These are phyloP conservation scores for Leccinum boreale DNA, from an alignment of 768 basidiomycete genomes.

Conservation along the genomic window DNA sequence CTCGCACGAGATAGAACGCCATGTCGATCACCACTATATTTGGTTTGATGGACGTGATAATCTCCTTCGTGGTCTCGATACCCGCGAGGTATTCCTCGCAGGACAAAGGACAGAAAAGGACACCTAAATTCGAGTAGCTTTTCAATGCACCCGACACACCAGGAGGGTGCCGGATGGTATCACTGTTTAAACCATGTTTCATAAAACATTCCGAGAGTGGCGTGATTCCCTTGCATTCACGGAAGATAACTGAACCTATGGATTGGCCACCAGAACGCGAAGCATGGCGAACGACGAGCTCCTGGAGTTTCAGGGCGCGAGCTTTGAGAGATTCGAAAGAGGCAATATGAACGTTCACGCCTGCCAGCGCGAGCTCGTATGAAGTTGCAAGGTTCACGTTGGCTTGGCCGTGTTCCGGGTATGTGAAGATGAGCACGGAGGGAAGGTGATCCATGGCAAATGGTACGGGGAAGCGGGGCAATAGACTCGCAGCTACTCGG, in stretches of 20 bases:
- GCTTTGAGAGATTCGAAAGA: not conserved
- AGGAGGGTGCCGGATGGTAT: not conserved
- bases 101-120: not conserved
- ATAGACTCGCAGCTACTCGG: too few relatives aligned
- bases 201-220: not conserved
- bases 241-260: too few relatives aligned
- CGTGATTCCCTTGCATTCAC: too few relatives aligned
- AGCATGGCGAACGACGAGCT: too few relatives aligned
- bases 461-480: too few relatives aligned
- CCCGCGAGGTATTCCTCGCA: constrained; percentile 4
- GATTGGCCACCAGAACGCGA: too few relatives aligned
- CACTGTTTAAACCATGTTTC: not conserved
- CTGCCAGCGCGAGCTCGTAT: not conserved
- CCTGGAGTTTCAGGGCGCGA: too few relatives aligned
- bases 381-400: not conserved
- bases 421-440: not conserved
- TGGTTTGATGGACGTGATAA: constrained; percentile 3
- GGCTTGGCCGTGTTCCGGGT: not conserved
- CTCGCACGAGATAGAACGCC: not conserved
- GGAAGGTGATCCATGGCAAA: not conserved
- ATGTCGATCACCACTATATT: constrained; percentile 1
- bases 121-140: not conserved
- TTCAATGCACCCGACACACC: constrained; percentile 2
- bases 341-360: not conserved
- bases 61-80: not conserved